A percentile compares a stretch with the other conserved stretches of the same genome.
phyloP scores from a whole-genome alignment of 441 rosid species.

The Populus hybrid region DNA sequence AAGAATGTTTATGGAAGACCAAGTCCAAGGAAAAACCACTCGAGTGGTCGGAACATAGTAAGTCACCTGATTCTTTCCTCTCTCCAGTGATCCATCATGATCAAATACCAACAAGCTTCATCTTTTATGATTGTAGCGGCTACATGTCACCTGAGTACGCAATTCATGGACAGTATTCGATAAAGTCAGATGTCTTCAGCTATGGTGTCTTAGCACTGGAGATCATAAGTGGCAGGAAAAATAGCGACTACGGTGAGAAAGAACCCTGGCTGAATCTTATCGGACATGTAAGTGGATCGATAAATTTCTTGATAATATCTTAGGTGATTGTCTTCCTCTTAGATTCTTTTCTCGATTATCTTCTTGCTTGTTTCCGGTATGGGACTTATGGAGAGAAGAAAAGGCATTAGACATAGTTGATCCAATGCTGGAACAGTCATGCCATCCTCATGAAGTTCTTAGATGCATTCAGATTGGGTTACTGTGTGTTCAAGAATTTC shows the following conservation, averaged over 20 bases:
- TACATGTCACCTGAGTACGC: constrained; percentile 49
- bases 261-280: neutral
- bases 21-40: constrained; percentile 9
- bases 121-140: constrained; percentile 18
- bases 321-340: neutral
- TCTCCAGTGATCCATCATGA: neutral
- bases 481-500: neutral
- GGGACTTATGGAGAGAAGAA: constrained; percentile 8
- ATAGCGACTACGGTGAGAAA: neutral
- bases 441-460: neutral
- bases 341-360: neutral
- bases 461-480: neutral
- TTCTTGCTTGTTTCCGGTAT: neutral
- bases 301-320: neutral
- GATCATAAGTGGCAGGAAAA: constrained; percentile 13
- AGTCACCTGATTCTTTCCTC: neutral
- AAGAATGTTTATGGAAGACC: constrained; percentile 3
- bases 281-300: constrained; percentile 1
- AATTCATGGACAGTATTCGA: constrained; percentile 32
- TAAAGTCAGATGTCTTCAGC: constrained; percentile 20
- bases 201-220: constrained; percentile 8
- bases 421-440: neutral
- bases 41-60: constrained; percentile 24
- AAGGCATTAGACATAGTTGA: neutral
- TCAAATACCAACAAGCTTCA: too few species aligned